phyloP scores from a whole-genome alignment of 345 rosid species.

The Conringia planisiliqua region DNA sequence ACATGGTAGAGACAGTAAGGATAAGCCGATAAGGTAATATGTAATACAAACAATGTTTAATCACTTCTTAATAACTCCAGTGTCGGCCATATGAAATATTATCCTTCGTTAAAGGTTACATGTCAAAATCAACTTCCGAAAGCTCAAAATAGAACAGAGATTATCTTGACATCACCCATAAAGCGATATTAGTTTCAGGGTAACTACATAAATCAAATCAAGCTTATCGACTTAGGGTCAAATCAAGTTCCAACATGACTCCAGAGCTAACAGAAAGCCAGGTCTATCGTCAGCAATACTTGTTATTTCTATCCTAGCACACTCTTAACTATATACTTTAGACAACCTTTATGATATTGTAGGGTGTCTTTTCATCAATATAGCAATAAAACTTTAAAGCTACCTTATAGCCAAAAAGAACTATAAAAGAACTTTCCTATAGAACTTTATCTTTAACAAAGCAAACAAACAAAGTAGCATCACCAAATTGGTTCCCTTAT shows the following conservation, averaged over 20 bases:
- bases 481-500: constrained; percentile 16
- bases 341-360: constrained; percentile 22
- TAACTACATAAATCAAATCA: constrained; percentile 30
- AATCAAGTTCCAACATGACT: constrained; percentile 25
- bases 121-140: constrained; percentile 7
- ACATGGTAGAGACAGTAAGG: background rate
- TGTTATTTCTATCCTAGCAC: background rate
- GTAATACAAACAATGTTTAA: background rate
- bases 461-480: constrained; percentile 20
- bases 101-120: constrained; percentile 4
- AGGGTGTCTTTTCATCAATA: constrained; percentile 20
- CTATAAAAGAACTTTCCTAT: constrained; percentile 4
- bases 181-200: background rate
- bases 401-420: constrained; percentile 6
- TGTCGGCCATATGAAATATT: background rate
- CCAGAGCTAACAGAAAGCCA: constrained; percentile 15
- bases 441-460: constrained; percentile 31
- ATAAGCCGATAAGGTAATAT: background rate
- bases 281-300: constrained; percentile 11
- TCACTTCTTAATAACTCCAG: background rate
- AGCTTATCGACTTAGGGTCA: constrained; percentile 17
- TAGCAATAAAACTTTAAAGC: background rate
- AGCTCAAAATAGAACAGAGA: background rate
- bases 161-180: constrained; percentile 1
- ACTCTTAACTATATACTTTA: constrained; percentile 11